Evolutionary conservation across 306 rosid species (phyloP).

Genomic region (Abrus pulchellus): DNA sequence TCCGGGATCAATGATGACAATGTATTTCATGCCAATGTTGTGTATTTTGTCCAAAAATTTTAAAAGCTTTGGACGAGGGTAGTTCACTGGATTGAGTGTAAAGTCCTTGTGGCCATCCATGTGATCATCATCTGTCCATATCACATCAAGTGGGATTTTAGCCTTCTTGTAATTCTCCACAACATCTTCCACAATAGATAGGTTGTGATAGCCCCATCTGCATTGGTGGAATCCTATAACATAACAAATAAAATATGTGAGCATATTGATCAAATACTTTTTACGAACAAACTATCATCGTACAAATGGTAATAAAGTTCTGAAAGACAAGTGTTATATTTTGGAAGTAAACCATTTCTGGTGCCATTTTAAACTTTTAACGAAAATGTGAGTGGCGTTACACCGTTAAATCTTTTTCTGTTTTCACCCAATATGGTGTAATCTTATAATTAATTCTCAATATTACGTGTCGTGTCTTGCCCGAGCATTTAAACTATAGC

Average conservation of each 20-base stretch:
- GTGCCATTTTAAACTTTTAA: neutral
- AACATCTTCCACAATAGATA: constrained; percentile 87
- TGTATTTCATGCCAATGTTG: constrained; percentile 85
- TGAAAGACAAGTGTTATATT: neutral
- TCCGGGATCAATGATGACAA: constrained; percentile 91
- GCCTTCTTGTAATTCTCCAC: constrained; percentile 84
- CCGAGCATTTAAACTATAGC: too few relatives aligned
- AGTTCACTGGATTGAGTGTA: constrained; percentile 74
- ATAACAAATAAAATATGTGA: constrained; percentile 22
- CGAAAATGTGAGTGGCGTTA: neutral
- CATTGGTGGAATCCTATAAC: constrained; percentile 90
- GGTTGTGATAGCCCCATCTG: constrained; percentile 94
- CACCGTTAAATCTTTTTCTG: neutral
- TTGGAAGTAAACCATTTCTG: neutral
- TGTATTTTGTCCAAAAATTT: constrained; percentile 81
- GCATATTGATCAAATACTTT: constrained; percentile 5
- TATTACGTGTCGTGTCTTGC: too few relatives aligned
- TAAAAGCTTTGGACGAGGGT: constrained; percentile 79
- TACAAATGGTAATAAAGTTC: neutral
- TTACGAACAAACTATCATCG: neutral
- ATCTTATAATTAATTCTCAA: too few relatives aligned
- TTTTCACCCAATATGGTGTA: too few relatives aligned
- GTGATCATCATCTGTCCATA: constrained; percentile 96
- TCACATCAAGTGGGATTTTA: constrained; percentile 86
- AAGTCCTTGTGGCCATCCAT: constrained; percentile 94